These are phyloP conservation scores for Hippophae tibetana DNA, from an alignment of 306 rosid genomes.

Conservation along the genomic window DNA sequence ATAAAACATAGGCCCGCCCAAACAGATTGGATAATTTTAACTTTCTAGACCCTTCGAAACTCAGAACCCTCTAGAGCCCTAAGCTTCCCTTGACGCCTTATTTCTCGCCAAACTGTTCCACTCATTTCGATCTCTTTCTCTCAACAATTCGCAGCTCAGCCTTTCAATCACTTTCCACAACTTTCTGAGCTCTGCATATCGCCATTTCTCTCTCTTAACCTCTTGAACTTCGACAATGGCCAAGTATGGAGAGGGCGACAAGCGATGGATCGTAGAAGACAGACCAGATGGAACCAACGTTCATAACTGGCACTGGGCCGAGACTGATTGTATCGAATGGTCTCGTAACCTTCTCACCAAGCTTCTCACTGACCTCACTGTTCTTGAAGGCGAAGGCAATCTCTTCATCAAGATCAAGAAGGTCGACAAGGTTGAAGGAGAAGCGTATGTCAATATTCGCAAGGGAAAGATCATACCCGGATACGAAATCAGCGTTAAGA, in stretches of 20 bases:
- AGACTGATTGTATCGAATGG: conserved; percentile 89
- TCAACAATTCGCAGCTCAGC: background rate
- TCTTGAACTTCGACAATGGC: conserved; percentile 42
- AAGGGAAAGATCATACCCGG: conserved; percentile 94
- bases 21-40: background rate
- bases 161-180: background rate
- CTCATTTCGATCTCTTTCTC: background rate
- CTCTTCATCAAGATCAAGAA: conserved; percentile 45
- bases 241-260: conserved; percentile 85
- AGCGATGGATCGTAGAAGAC: conserved; percentile 96
- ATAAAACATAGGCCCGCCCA: background rate
- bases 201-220: background rate
- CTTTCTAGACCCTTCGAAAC: conserved; percentile 22
- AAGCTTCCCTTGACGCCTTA: background rate
- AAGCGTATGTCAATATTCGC: conserved; percentile 83
- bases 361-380: conserved; percentile 49
- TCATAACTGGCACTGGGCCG: conserved; percentile 99
- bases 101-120: background rate
- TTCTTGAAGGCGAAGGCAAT: conserved; percentile 63
- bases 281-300: conserved; percentile 90
- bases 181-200: background rate
- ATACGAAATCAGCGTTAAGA: conserved; percentile 55
- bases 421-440: conserved; percentile 61
- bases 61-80: conserved; percentile 23
- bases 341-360: conserved; percentile 47